Base-by-base conservation (phyloP, 1,139 yeast genomes). In the Yamadazyma atmosphaerica region DNA sequence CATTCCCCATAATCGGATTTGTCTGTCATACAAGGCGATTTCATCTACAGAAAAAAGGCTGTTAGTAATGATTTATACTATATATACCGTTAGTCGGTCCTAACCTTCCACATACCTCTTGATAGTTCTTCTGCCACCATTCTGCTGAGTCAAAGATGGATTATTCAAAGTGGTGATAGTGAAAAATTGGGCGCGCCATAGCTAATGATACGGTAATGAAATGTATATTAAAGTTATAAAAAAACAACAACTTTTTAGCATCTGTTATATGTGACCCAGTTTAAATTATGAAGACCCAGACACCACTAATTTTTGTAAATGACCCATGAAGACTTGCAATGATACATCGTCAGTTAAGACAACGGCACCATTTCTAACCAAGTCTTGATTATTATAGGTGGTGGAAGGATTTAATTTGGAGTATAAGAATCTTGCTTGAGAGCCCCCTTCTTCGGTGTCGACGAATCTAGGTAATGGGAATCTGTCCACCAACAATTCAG, bases 391-490 rank as follows among this genome's bases (percentile, higher is more conserved):
- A 56, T 78, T 83, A 63, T 85, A 86, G 32, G 92, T 84, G 47
- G 87, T 87, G 35, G 96, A 84, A 35, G 98, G 98, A 63, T 92
- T 92, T 63, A 92, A 80, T 68, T 88, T 90, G 35, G 97, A 87
- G 60, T 88, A 81, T 65, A 92, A 77, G 76, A 92, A 92, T 70
- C 98, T 83, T 2, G 98, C 98, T 70, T 92, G 98, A 21, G 97
- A 89, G 38, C 96, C 97, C 56, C 98, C 97, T 54, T 89, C 96
- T 60, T 90, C 97, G 39, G 97, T 89, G 54, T 90, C 96, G 52
- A 90, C 88, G 34, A 55, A 44, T 40, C 47, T 38, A 13, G 47
- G 47, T 25, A 44, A 40, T 31, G 47, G 47, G 80, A 88, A 92
- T 63, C 98, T 81, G 58, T 92, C 98, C 25, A 86, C 81, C 56